Conservation (phyloP, 306 rosid species). For the Comarum palustre region DNA sequence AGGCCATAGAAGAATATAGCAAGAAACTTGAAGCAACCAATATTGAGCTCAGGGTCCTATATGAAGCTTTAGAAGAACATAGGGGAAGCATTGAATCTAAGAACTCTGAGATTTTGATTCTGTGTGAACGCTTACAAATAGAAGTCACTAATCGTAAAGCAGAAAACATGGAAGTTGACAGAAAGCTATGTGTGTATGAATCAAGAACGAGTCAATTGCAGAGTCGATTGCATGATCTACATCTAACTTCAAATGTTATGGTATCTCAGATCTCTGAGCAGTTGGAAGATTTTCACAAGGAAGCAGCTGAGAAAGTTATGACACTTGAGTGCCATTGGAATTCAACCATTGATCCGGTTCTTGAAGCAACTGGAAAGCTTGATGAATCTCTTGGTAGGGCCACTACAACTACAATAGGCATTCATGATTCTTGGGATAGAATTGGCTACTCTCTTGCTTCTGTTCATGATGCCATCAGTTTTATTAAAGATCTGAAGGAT, state of each 20-base stretch:
- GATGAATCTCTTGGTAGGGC: conserved; percentile 49
- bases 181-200: conserved; percentile 52
- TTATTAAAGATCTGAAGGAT: conserved; percentile 58
- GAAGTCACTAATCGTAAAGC: conserved; percentile 40
- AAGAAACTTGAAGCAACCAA: conserved; percentile 58
- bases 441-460: conserved; percentile 44
- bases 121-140: conserved; percentile 47
- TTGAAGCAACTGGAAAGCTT: conserved; percentile 58
- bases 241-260: conserved; percentile 53
- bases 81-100: conserved; percentile 45
- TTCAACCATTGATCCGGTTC: conserved; percentile 41
- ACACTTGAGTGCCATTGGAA: conserved; percentile 65
- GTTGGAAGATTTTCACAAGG: conserved; percentile 62
- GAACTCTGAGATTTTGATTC: conserved; percentile 52
- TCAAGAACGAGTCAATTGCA: conserved; percentile 54
- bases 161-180: conserved; percentile 48
- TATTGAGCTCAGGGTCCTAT: conserved; percentile 69
- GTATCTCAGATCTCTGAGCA: conserved; percentile 51
- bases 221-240: conserved; percentile 46
- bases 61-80: conserved; percentile 57
- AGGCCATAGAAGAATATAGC: conserved; percentile 57
- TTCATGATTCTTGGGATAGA: conserved; percentile 30
- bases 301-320: conserved; percentile 48
- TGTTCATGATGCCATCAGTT: conserved; percentile 51
- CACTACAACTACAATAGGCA: conserved; percentile 26